Evolutionary conservation across 139 green algal species (phyloP).

Genomic region (Limnomonas spitsbergensis): DNA sequence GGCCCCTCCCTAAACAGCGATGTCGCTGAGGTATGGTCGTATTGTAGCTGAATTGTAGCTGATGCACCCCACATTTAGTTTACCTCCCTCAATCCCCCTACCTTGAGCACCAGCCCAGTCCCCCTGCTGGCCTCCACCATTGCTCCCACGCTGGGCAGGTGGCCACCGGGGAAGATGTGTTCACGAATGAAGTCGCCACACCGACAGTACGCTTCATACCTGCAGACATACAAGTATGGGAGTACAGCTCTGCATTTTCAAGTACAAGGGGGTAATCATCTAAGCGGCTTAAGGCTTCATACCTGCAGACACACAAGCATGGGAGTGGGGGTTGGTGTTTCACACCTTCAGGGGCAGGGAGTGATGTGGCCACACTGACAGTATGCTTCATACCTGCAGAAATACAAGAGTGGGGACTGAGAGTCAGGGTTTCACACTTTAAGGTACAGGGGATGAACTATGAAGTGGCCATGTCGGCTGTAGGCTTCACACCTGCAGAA

Average conservation of each 20-base stretch:
- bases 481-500: too few relatives aligned
- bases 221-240: slow-evolving; percentile 14
- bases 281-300: too few relatives aligned
- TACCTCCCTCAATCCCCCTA: too few relatives aligned
- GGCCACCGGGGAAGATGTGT: slow-evolving; percentile 94
- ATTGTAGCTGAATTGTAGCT: too few relatives aligned
- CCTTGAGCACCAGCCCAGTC: slow-evolving; percentile 31
- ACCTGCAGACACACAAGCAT: too few relatives aligned
- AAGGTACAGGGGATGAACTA: not conserved
- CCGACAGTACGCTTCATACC: slow-evolving; percentile 86
- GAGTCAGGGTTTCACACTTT: not conserved
- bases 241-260: not conserved
- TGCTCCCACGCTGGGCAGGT: slow-evolving; percentile 76
- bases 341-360: too few relatives aligned
- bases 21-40: too few relatives aligned
- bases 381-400: slow-evolving; percentile 82
- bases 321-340: too few relatives aligned
- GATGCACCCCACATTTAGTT: too few relatives aligned
- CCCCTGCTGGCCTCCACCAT: slow-evolving; percentile 71
- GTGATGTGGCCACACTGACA: slow-evolving; percentile 91
- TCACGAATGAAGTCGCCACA: slow-evolving; percentile 94
- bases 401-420: not conserved
- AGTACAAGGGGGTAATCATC: not conserved
- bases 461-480: too few relatives aligned
- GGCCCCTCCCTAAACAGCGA: too few relatives aligned